Conservation (phyloP, 2,329 filamentous ascomycete species). For the Didymellaceae sp. region DNA sequence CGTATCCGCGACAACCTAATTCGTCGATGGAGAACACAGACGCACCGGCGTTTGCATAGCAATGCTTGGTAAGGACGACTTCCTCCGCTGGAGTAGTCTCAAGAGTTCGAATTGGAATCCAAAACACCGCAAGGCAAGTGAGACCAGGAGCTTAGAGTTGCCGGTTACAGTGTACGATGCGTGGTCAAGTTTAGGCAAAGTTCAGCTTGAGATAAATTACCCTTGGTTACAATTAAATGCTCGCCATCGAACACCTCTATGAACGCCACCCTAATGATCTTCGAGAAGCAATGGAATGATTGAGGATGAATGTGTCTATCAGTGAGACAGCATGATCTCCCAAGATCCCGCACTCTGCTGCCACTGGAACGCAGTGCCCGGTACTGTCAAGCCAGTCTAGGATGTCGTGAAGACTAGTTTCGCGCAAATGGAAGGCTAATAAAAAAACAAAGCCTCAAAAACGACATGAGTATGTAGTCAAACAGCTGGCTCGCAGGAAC, state of each 20-base stretch:
- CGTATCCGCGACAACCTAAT: constrained; percentile 6
- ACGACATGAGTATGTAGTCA: too few species aligned
- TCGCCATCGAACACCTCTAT: constrained; percentile 35
- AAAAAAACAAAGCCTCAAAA: too few species aligned
- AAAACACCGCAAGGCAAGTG: too few species aligned
- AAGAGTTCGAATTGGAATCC: neutral
- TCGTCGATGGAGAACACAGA: constrained; percentile 1
- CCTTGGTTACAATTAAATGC: constrained; percentile 9
- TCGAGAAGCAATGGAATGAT: constrained; percentile 12
- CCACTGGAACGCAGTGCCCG: too few species aligned
- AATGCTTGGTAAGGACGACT: constrained; percentile 2
- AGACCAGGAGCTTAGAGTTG: too few species aligned
- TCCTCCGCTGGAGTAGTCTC: neutral
- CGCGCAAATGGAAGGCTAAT: too few species aligned
- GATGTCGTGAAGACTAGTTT: constrained; percentile 1
- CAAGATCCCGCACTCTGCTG: neutral
- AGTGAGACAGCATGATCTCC: constrained; percentile 15
- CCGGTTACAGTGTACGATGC: too few species aligned
- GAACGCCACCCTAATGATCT: constrained; percentile 36
- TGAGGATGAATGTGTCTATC: constrained; percentile 1
- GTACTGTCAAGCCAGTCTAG: constrained; percentile 1
- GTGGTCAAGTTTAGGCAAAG: neutral
- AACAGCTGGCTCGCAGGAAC: too few species aligned
- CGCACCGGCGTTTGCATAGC: neutral
- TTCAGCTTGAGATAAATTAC: constrained; percentile 9